Evolutionary conservation across 148 eudicot genomes (phyloP), one percentile per base, ranked within the genome.

Genomic region (Cornus suecica): DNA sequence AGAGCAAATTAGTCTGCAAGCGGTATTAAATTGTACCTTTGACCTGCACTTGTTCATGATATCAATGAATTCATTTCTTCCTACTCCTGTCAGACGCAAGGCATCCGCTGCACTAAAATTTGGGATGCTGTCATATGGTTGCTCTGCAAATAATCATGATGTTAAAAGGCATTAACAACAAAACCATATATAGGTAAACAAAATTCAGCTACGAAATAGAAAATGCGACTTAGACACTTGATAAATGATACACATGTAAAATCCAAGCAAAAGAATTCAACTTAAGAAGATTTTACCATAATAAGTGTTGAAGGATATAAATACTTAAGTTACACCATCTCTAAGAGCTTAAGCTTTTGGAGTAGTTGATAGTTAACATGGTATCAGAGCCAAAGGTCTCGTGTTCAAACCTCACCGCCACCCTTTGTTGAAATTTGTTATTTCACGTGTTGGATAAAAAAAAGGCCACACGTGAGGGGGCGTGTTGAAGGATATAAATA

Each of bases 1-100:
- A 13, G 16, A 32, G 23, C 45, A 15, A 67, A 11, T 29, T 22
- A 25, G 9, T 9, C 14, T 66, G 15, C 48, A 71, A 32, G n/a
- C 41, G 25, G 72, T 61, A 11, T 63, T 56, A 78, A 27, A 74
- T 62, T 73, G 58, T 89, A 95, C 99, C 99, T 95, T 95, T 77
- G 99, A 95, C 83, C 92, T 95, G 81, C 99, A 95, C 83, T 91
- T 95, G 79, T 95, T 95, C 99, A 95, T 95, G 80, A 95, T 95
- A 84, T 95, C 99, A 77, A 95, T 92, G 82, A 95, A 95, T 79
- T 95, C 99, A 84, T 95, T 95, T 87, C 99, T 91, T 78, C 97
- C 99, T 24, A 95, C 81, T 68, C 99, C 97, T 26, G 97, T 89
- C 66, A 95, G 87, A 74, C 99, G 86, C 82, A 95, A 83, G 69